Evolutionary conservation across 441 rosid species (phyloP).

Genomic region (Capsella rubella): DNA sequence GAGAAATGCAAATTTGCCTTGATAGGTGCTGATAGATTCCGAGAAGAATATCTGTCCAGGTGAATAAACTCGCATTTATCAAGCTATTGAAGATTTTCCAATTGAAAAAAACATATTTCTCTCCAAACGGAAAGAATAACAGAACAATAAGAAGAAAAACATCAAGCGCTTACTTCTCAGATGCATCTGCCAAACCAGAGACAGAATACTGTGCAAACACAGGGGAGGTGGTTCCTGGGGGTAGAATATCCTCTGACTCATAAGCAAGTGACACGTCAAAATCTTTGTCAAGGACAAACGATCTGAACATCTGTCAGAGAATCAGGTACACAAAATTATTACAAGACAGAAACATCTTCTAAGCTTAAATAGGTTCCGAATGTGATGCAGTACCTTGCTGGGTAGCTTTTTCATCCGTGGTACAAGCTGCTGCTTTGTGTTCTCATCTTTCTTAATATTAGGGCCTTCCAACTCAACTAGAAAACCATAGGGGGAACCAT

Average conservation of each 20-base stretch:
- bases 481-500: constrained; percentile 91
- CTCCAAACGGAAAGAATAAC: constrained; percentile 33
- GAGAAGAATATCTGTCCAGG: constrained; percentile 76
- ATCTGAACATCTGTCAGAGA: constrained; percentile 81
- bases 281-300: constrained; percentile 77
- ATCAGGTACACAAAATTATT: constrained; percentile 40
- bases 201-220: constrained; percentile 87
- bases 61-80: constrained; percentile 1
- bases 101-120: background rate
- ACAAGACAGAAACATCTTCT: constrained; percentile 18
- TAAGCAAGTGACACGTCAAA: constrained; percentile 91
- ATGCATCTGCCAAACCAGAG: constrained; percentile 76
- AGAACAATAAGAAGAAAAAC: constrained; percentile 11
- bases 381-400: constrained; percentile 71
- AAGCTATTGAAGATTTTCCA: background rate
- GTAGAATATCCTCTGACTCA: constrained; percentile 74
- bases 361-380: constrained; percentile 28
- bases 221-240: constrained; percentile 72
- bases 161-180: constrained; percentile 74
- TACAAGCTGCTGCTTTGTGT: constrained; percentile 72
- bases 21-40: constrained; percentile 94
- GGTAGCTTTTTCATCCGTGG: constrained; percentile 96
- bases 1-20: constrained; percentile 94
- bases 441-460: constrained; percentile 71
- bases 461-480: constrained; percentile 79